These are phyloP conservation scores for Pyrus communis DNA, from an alignment of 306 rosid genomes.

Conservation along the genomic window DNA sequence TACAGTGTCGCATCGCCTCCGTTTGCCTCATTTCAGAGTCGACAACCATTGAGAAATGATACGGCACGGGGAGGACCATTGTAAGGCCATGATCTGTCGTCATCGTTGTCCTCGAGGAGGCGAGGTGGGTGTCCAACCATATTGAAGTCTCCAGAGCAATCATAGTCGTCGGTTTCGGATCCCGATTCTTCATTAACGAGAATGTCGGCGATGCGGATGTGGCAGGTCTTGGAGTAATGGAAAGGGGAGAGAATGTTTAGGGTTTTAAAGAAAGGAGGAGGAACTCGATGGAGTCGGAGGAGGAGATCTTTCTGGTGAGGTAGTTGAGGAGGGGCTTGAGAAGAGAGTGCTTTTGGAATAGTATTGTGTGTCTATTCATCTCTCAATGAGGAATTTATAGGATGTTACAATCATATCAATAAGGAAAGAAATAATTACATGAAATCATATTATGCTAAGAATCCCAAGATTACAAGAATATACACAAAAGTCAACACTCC, in stretches of 20 bases:
- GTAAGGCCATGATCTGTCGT: background rate
- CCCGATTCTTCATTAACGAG: slow-evolving; percentile 24
- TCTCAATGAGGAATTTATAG: too few species aligned
- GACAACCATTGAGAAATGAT: slow-evolving; percentile 42
- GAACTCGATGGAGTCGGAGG: too few species aligned
- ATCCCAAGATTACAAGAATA: too few species aligned
- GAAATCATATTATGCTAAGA: too few species aligned
- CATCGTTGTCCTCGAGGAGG: background rate
- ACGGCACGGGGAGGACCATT: slow-evolving; percentile 46
- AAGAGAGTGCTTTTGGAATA: too few species aligned
- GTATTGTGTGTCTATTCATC: too few species aligned
- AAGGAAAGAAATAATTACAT: too few species aligned
- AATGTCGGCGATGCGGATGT: slow-evolving; percentile 50
- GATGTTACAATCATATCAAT: too few species aligned
- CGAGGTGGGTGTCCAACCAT: slow-evolving; percentile 29
- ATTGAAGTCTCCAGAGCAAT: background rate
- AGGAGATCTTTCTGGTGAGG: too few species aligned
- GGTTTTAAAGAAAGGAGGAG: slow-evolving; percentile 24
- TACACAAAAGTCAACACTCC: too few species aligned
- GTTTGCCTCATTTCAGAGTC: slow-evolving; percentile 28
- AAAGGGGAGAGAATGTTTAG: background rate
- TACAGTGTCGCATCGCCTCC: background rate
- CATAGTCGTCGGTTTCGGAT: slow-evolving; percentile 6
- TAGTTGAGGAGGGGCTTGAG: too few species aligned
- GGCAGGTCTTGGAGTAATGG: slow-evolving; percentile 11